Evolutionary conservation across 495 filamentous ascomycete species (phyloP), one percentile per base, ranked within the genome.

Genomic region (Corynascus novoguineensis): DNA sequence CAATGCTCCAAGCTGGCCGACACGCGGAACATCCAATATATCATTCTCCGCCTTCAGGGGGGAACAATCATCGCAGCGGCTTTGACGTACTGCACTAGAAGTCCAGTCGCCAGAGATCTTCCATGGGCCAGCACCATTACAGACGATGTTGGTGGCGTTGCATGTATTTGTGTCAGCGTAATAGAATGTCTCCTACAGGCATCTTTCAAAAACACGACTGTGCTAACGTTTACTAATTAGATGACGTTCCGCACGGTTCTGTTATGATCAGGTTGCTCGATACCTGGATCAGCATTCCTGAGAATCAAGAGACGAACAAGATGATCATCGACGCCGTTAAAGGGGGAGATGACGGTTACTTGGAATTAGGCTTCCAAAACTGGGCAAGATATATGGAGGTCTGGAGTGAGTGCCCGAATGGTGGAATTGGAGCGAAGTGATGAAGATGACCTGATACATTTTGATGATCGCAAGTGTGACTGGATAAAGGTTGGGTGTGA

Each of bases 81-180:
- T 41, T 64, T 85, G 28, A 78, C 80, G 11, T 85, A 82, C 56
- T 75, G 71, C 24, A 75, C 75, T 42, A 79, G 74, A 25, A 82
- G 80, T 59, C 74, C 74, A 14, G 73, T 77, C 22, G 74, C 75
- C 11, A 74, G 72, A 31, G 81, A 84, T 64, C 67, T 84, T 28
- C 82, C 82, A 8, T 85, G 82, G 82, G 77, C 79, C 22, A 67
- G 70, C 51, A 74, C 70, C 55, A 78, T 84, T 59, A 77, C 74
- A 21, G 71, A 73, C 32, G 75, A 81, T 59, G 73, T 83, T 49
- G 82, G 82, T 25, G 82, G 82, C 17, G 73, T 84, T 38, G 78
- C 81, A 38, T 85, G 82, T 61, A 72, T 85, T 45, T 81, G 81
- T 64, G 78, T 84, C 60, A 66, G 66, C 64, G 75, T n/a, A n/a